Conservation (phyloP, 352 stramenopile genomes). For the Pythium angustatum region DNA sequence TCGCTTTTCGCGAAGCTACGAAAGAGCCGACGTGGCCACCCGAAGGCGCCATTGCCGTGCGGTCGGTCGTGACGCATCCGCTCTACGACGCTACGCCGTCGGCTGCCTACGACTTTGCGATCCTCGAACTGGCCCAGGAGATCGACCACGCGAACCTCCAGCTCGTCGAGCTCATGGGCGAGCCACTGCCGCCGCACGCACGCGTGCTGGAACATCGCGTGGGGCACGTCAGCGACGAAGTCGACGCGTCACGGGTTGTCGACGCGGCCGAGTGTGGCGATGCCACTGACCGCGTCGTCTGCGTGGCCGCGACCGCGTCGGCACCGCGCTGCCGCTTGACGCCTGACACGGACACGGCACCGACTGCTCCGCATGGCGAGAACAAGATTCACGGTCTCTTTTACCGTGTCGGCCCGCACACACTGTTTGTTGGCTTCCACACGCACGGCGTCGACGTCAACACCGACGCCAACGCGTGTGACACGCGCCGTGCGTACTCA, state of each 20-base stretch:
- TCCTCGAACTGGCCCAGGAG: conserved; percentile 9
- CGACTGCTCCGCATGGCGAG: too few species aligned
- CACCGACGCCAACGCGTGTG: not conserved
- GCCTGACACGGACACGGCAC: too few species aligned
- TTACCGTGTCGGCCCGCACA: conserved; percentile 6
- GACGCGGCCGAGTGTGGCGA: not conserved
- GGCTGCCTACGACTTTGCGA: conserved; percentile 22
- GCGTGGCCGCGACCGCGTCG: conserved; percentile 5
- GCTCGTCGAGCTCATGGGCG: conserved; percentile 1
- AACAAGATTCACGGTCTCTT: conserved; percentile 16
- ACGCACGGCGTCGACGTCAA: not conserved
- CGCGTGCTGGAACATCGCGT: conserved; percentile 19
- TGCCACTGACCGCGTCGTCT: not conserved
- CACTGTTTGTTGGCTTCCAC: conserved; percentile 24
- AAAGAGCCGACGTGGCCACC: not conserved
- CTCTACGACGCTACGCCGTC: conserved; percentile 4
- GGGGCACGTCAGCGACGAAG: not conserved
- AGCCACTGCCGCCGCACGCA: not conserved
- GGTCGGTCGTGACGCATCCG: conserved; percentile 7
- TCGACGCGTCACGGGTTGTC: conserved; percentile 14
- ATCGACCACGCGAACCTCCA: not conserved
- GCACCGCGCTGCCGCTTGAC: conserved; percentile 3
- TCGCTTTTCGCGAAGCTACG: not conserved
- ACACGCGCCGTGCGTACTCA: conserved; percentile 3
- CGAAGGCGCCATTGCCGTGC: not conserved